Base-by-base conservation (phyloP, 2,329 filamentous ascomycete genomes). In the Trichoderma citrinoviride region DNA sequence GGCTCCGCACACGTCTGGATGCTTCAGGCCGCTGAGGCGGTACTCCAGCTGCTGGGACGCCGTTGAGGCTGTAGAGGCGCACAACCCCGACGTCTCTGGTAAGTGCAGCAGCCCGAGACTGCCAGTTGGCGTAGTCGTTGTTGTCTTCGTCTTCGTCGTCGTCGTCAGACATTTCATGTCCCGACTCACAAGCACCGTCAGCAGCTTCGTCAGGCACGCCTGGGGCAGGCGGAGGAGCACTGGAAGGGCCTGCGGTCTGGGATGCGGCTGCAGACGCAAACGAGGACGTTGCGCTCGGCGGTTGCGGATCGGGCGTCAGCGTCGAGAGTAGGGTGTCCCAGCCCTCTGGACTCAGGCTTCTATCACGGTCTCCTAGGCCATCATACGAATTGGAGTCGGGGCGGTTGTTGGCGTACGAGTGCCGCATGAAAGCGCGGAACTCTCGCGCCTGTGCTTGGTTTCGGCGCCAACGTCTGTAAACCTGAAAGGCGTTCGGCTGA, bases 271-370 rank as follows among this genome's bases (percentile, higher is more conserved):
- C 82, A 10, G 91, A 93, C 0, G 88, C 85, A 74, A 97, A 97
- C 0, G 93, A 97, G 1, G 92, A 93, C 33, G 90, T 87, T 2
- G 87, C 85, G 70, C 90, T 96, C 0, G 93, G 92, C 3, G 91
- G 84, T 67, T 91, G 89, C 17, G 90, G 87, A 74, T 97, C 93
- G 0, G 92, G 91, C 0, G 90, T 89, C 67, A 97, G 84, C 0
- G 91, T 96, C 7, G 85, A 89, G 65, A 93, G 81, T 61, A 97
- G 86, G 3, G 88, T 92, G 66, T 94, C 90, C 93, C 93, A 97
- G 1, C 82, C 82, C 61, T 90, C 89, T 0, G 90, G 89, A 73
- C 89, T 93, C n/a, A 92, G 79, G 75, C 92, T 96, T 70, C 92
- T 87, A 68, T 92, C 86, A 65, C 93, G 90, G 76, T 97, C 92